phyloP scores from a whole-genome alignment of 2,329 filamentous ascomycete genomes.

The Polytolypa hystricis region DNA sequence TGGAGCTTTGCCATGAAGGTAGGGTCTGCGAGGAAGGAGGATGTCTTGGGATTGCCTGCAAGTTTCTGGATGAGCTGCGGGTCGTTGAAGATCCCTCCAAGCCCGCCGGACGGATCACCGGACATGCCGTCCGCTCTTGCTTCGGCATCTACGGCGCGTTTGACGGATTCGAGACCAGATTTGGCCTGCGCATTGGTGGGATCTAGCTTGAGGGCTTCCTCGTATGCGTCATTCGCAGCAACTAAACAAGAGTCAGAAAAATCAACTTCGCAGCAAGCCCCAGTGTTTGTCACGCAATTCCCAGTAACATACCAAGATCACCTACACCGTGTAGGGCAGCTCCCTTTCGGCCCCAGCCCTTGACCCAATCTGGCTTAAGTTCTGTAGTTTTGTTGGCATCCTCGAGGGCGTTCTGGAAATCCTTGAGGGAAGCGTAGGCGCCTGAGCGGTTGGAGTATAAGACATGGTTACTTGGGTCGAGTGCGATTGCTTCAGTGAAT shows the following conservation, averaged over 20 bases:
- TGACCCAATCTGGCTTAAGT: constrained; percentile 95
- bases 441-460: constrained; percentile 96
- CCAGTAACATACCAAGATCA: constrained; percentile 56
- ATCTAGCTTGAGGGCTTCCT: constrained; percentile 88
- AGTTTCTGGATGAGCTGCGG: constrained; percentile 84
- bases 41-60: constrained; percentile 88
- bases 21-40: constrained; percentile 64
- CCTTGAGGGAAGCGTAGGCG: constrained; percentile 73
- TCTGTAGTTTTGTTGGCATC: constrained; percentile 91
- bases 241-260: no score
- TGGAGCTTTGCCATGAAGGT: constrained; percentile 87
- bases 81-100: constrained; percentile 92
- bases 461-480: constrained; percentile 86
- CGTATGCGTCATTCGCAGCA: constrained; percentile 78
- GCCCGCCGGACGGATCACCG: constrained; percentile 58
- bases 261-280: no score
- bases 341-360: constrained; percentile 90
- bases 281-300: no score
- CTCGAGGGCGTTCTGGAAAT: constrained; percentile 72
- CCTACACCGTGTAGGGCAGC: constrained; percentile 79
- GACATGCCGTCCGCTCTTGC: constrained; percentile 49
- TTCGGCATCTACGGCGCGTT: constrained; percentile 77
- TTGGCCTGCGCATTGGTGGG: constrained; percentile 87
- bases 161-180: constrained; percentile 70
- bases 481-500: constrained; percentile 82